Base-by-base conservation (phyloP, 345 rosid species). In the Syzygium aqueum region DNA sequence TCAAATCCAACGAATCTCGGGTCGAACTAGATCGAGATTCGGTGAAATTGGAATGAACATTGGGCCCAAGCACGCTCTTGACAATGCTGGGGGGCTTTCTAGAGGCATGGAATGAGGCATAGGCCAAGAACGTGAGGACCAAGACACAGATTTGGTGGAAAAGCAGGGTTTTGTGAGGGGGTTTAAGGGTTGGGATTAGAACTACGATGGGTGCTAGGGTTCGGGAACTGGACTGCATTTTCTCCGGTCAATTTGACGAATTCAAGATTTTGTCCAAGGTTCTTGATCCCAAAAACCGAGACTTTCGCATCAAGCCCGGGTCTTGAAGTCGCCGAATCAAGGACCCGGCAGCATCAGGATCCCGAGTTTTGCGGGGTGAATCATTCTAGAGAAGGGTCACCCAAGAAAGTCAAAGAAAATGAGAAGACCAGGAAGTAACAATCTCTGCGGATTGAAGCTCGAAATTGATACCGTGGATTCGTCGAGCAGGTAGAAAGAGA, bases 81-180 rank as follows among this genome's bases (percentile, higher is more conserved):
- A 96, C 99, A 43, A 97, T 96, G 92, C 98, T 97, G 3, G 96
- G 97, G 49, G 98, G 98, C 88, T 97, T 97, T n/a, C 98, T 93
- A 19, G 99, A 97, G 78, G 98, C 99, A 84, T 97, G 98, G 87
- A 97, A 97, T 19, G 98, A 95, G 51, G 99, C 98, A 53, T 97
- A 95, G 33, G 98, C 97, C 51, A 96, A 86, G 89, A 96, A 96
- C 1, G 99, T 96, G 87, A 97, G 87, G 88, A 92, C 40, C 10
- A 96, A 91, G 85, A 93, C 91, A 22, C 89, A 40, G 88, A 92
- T 87, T 91, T 92, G 94, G 89, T 97, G 97, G 91, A 96, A 97
- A 86, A 88, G 49, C 51, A 95, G 90, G 93, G 95, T 91, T 89
- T 89, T 96, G 78, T 92, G 87, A 19, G 96, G 96, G 84, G 95